phyloP scores from a whole-genome alignment of 1,139 yeast genomes.

The Scheffersomyces insectosa region DNA sequence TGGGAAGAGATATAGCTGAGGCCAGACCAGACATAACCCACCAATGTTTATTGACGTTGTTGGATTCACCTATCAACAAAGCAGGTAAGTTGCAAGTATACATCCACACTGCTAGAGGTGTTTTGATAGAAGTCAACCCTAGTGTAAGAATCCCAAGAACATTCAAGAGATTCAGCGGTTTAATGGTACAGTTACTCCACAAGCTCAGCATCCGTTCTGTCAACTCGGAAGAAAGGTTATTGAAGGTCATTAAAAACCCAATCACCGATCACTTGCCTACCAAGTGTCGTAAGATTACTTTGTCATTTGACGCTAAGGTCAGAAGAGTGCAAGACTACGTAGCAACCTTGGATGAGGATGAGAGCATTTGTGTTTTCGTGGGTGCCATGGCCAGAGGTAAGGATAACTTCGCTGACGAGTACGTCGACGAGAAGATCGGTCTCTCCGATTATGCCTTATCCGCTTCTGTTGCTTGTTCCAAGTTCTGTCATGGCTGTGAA shows the following conservation, averaged over 20 bases:
- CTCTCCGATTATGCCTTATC: slow-evolving; percentile 93
- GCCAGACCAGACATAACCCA: slow-evolving; percentile 98
- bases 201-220: slow-evolving; percentile 91
- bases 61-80: slow-evolving; percentile 95
- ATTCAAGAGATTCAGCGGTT: slow-evolving; percentile 93
- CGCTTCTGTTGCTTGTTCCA: slow-evolving; percentile 97
- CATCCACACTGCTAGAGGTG: slow-evolving; percentile 94
- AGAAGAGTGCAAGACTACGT: slow-evolving; percentile 89
- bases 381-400: slow-evolving; percentile 99
- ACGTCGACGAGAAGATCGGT: slow-evolving; percentile 93
- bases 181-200: slow-evolving; percentile 95
- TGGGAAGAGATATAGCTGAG: slow-evolving; percentile 97
- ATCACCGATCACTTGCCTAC: slow-evolving; percentile 96
- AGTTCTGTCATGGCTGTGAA: slow-evolving; percentile 97
- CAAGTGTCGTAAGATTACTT: slow-evolving; percentile 89
- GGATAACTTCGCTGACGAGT: slow-evolving; percentile 96
- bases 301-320: slow-evolving; percentile 92
- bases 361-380: slow-evolving; percentile 94
- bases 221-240: slow-evolving; percentile 88
- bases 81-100: slow-evolving; percentile 96
- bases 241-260: slow-evolving; percentile 94
- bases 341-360: slow-evolving; percentile 75
- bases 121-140: slow-evolving; percentile 92
- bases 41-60: slow-evolving; percentile 85
- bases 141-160: slow-evolving; percentile 97